Conservation (phyloP, 352 stramenopile species). For the Globisporangium cylindrosporum region DNA sequence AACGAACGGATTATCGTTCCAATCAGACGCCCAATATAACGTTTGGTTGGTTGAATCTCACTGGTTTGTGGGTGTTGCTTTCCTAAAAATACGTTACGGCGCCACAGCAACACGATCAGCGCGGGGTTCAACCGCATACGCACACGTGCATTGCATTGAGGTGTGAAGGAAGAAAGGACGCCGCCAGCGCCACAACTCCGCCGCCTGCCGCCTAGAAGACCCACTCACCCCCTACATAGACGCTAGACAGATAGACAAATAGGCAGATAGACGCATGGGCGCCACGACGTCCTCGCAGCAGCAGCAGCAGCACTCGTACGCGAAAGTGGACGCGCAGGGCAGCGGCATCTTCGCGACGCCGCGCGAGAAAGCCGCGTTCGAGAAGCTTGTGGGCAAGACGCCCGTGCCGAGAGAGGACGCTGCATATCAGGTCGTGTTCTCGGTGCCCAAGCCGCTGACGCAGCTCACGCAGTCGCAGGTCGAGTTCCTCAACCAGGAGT, state of each 20-base stretch:
- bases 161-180: background rate
- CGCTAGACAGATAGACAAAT: background rate
- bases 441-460: constrained; percentile 34
- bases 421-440: constrained; percentile 52
- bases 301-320: constrained; percentile 9
- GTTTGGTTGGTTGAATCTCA: background rate
- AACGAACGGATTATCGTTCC: background rate
- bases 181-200: too few species aligned
- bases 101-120: background rate
- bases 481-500: constrained; percentile 58
- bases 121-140: background rate
- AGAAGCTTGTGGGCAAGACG: constrained; percentile 65
- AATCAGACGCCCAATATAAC: background rate
- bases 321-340: constrained; percentile 17
- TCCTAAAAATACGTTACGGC: background rate
- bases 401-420: constrained; percentile 46
- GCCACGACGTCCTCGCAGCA: constrained; percentile 33
- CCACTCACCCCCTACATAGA: background rate
- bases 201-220: background rate
- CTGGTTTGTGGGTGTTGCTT: background rate
- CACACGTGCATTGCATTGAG: background rate
- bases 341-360: constrained; percentile 42
- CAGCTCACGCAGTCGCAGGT: constrained; percentile 56
- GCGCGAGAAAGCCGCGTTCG: constrained; percentile 55
- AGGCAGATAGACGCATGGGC: constrained; percentile 30